Percentiles rank a stretch among this genome's conserved stretches.
These are phyloP conservation scores for Plantago elongata DNA, from an alignment of 257 asterid species.

Conservation along the genomic window DNA sequence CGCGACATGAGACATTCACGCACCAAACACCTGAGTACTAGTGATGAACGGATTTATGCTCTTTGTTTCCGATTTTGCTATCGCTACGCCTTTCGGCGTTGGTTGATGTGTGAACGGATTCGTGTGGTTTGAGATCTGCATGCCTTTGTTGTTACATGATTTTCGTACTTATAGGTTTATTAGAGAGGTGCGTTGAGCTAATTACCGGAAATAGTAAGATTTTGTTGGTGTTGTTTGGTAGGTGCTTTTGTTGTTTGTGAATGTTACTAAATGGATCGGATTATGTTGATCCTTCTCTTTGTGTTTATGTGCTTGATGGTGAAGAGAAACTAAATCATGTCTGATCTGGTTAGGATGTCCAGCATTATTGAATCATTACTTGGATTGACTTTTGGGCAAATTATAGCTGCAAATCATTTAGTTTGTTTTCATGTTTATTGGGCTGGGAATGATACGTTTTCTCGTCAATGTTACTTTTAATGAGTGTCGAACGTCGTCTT, in stretches of 20 bases:
- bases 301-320: too few relatives aligned
- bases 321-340: slow-evolving; percentile 10
- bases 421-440: neutral
- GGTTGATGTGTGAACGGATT: slow-evolving; percentile 24
- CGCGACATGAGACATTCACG: neutral
- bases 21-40: too few relatives aligned
- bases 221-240: too few relatives aligned
- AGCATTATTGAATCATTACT: neutral
- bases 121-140: slow-evolving; percentile 37
- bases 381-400: too few relatives aligned
- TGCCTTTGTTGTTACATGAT: slow-evolving; percentile 27
- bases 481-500: too few relatives aligned
- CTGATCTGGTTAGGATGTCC: slow-evolving; percentile 20
- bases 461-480: too few relatives aligned
- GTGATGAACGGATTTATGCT: neutral
- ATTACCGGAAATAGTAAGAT: neutral
- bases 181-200: slow-evolving; percentile 19
- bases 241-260: too few relatives aligned
- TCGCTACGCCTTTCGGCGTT: slow-evolving; percentile 12
- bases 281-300: too few relatives aligned
- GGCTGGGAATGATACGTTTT: too few relatives aligned
- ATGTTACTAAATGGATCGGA: too few relatives aligned
- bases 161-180: slow-evolving; percentile 21
- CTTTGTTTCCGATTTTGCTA: slow-evolving; percentile 12
- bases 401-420: neutral